Evolutionary conservation across 208 protist genomes (phyloP), one percentile per base, ranked within the genome.

Genomic region (Trypanosomatidae sp.): DNA sequence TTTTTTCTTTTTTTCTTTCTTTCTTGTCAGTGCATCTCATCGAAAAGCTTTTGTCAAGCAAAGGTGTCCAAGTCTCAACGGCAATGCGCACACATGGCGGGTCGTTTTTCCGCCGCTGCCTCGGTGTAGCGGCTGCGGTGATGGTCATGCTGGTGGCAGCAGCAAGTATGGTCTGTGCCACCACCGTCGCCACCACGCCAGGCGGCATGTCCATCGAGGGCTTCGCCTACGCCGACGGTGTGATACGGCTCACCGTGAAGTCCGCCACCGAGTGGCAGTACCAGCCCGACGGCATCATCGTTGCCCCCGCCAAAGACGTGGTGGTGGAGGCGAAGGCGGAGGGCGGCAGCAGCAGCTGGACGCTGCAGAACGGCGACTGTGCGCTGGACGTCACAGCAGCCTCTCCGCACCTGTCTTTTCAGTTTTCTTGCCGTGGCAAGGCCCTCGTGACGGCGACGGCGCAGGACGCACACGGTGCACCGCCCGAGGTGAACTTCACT

Each of bases 191-290:
- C 0, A 74, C 65, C 2, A 58, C 65, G 13, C 49, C 33, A n/a
- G 62, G 49, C 28, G 72, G 73, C n/a, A 25, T 72, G 59, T 43
- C 64, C 10, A 8, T 80, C 12, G 77, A 82, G n/a, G 72, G 33
- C n/a, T 33, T 79, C 28, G 66, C 33, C 13, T 89, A 88, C 76
- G 60, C 76, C 1, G 65, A 76, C 25, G 81, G 81, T 36, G 56
- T 84, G 56, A 52, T 93, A 28, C 84, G 87, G 2, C 62, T 89
- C 28, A 77, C 71, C 19, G 59, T 80, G 39, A 84, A 81, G 56
- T 76, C 84, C 60, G 66, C 33, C 1, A 76, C 33, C 28, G 43
- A 59, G 15, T 84, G 68, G 70, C 74, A 69, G 33, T 92, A 87
- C 65, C 77, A 85, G 67, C 70, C 76, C 0, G 76, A 80, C 2